A percentile compares a stretch with the other conserved stretches of the same genome.
phyloP scores from a whole-genome alignment of 2,329 filamentous ascomycete species.

The Sporothrix pseudoabietina region DNA sequence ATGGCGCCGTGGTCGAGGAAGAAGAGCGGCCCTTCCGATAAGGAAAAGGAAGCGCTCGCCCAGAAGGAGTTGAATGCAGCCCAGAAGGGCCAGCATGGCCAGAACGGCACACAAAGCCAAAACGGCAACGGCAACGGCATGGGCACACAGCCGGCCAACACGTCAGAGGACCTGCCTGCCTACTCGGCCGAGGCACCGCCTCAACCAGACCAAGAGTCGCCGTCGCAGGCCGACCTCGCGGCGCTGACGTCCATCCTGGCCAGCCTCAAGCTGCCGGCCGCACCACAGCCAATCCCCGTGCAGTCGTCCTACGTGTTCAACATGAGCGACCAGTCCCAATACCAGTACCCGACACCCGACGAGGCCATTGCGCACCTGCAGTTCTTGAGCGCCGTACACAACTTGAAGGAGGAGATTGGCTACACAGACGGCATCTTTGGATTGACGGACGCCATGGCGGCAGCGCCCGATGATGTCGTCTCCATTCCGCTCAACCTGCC shows the following conservation, averaged over 20 bases:
- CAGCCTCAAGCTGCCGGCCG: constrained; percentile 1
- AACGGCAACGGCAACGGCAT: background rate
- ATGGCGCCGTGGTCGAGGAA: constrained; percentile 22
- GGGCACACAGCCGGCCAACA: background rate
- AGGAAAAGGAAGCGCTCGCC: constrained; percentile 10
- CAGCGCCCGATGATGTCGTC: constrained; percentile 29
- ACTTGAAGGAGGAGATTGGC: constrained; percentile 66
- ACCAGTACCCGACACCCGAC: constrained; percentile 42
- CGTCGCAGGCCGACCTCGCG: constrained; percentile 10
- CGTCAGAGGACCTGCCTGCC: constrained; percentile 30
- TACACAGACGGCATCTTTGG: constrained; percentile 68
- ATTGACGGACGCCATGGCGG: constrained; percentile 54
- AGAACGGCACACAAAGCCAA: too few species aligned
- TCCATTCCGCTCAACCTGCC: constrained; percentile 18
- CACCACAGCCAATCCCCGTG: background rate
- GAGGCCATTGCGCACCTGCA: constrained; percentile 74
- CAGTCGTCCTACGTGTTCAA: background rate
- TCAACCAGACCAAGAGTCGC: background rate
- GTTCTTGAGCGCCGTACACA: constrained; percentile 67
- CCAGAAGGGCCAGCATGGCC: background rate
- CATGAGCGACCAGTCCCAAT: background rate
- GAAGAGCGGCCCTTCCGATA: background rate
- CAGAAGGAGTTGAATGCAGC: background rate
- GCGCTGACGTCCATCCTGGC: constrained; percentile 5
- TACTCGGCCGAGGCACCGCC: constrained; percentile 17